phyloP scores from a whole-genome alignment of 306 rosid species.

The Coriaria nepalensis region DNA sequence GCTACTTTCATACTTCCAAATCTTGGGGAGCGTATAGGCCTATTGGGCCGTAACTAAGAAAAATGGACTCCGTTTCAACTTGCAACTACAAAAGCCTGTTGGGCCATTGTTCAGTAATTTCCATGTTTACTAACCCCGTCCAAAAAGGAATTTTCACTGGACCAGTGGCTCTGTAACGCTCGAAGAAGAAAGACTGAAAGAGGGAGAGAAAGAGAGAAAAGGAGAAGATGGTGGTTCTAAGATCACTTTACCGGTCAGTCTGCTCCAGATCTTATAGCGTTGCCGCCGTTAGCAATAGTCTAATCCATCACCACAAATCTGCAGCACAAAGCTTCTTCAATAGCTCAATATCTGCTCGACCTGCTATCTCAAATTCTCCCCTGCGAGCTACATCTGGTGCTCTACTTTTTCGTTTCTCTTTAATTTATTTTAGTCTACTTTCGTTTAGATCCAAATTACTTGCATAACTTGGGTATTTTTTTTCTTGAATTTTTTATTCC shows the following conservation, averaged over 20 bases:
- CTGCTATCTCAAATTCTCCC: slow-evolving; percentile 1
- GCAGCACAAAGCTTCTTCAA: slow-evolving; percentile 20
- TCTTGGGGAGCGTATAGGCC: too few relatives aligned
- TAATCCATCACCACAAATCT: slow-evolving; percentile 12
- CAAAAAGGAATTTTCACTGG: too few relatives aligned
- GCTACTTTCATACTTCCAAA: too few relatives aligned
- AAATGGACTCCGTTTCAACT: too few relatives aligned
- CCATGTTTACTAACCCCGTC: too few relatives aligned
- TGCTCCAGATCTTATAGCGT: slow-evolving; percentile 40
- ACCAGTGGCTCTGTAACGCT: neutral
- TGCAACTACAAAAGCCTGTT: too few relatives aligned
- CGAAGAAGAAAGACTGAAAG: neutral
- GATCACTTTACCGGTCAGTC: slow-evolving; percentile 54
- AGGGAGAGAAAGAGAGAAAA: slow-evolving; percentile 6
- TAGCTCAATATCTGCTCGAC: slow-evolving; percentile 15
- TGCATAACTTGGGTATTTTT: neutral
- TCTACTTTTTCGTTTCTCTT: neutral
- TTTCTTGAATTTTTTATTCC: too few relatives aligned
- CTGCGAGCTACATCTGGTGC: slow-evolving; percentile 13
- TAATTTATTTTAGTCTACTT: neutral
- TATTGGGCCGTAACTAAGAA: too few relatives aligned
- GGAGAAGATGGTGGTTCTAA: slow-evolving; percentile 45
- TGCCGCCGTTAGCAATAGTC: slow-evolving; percentile 16
- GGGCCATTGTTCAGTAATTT: too few relatives aligned
- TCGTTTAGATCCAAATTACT: neutral